These are phyloP conservation scores for Lactifluus pinguis DNA, from an alignment of 768 basidiomycete genomes.

Conservation along the genomic window DNA sequence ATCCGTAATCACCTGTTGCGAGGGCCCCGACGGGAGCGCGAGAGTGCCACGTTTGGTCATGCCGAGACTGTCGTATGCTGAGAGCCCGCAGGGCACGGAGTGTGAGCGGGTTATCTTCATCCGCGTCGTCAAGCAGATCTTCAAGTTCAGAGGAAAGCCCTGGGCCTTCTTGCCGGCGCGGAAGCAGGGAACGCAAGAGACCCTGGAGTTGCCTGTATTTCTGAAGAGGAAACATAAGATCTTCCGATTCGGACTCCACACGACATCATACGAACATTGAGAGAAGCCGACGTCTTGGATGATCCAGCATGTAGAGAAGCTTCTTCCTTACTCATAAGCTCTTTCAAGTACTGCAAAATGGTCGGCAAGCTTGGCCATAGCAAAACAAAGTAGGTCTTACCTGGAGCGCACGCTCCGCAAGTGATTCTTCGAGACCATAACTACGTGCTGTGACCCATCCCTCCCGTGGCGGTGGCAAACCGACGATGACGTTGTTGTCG, in stretches of 20 bases:
- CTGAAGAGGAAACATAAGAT: background rate
- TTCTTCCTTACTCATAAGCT: constrained; percentile 14
- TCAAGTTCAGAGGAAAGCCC: constrained; percentile 9
- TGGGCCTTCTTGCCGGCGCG: constrained; percentile 2
- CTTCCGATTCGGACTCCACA: background rate
- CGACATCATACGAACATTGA: background rate
- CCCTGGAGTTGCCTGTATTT: constrained; percentile 14
- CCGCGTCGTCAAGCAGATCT: constrained; percentile 17
- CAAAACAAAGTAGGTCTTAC: background rate
- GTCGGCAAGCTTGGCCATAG: background rate
- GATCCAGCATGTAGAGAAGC: background rate
- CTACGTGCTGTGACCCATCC: constrained; percentile 16
- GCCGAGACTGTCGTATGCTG: constrained; percentile 5
- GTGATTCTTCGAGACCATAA: constrained; percentile 15
- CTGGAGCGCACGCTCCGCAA: constrained; percentile 13
- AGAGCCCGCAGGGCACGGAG: constrained; percentile 13
- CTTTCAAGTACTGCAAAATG: constrained; percentile 8
- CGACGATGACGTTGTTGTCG: constrained; percentile 16
- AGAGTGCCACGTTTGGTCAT: constrained; percentile 14
- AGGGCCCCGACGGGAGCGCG: constrained; percentile 8
- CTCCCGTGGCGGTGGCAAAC: constrained; percentile 11
- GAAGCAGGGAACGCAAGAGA: constrained; percentile 17
- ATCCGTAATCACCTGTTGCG: constrained; percentile 13
- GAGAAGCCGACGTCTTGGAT: background rate
- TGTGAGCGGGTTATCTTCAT: constrained; percentile 6